Evolutionary conservation across 768 basidiomycete genomes (phyloP), one percentile per base, ranked within the genome.

Genomic region (Coprinellus aureogranulatus): DNA sequence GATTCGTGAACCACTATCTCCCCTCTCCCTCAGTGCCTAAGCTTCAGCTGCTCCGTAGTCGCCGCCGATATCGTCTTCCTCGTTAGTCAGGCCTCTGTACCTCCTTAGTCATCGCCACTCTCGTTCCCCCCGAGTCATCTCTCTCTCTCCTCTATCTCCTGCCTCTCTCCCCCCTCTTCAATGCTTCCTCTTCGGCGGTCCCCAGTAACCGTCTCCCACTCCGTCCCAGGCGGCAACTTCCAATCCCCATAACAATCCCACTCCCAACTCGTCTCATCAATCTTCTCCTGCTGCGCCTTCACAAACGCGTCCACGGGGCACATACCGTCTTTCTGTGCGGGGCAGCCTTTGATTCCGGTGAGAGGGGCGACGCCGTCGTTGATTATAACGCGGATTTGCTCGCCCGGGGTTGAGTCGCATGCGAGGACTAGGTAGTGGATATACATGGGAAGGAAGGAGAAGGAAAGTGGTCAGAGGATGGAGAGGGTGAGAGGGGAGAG

Each of bases 311-410:
- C 78, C 2, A 95, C 72, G 2, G 86, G 79, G 61, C 94, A 97
- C 73, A 92, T 77, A 8, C 94, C 94, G 54, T 91, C 83, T 55
- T 80, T 79, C 68, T 90, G 82, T 56, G 78, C 68, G 0, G 83
- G 84, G 64, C 93, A 96, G 5, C 89, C 90, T 14, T 76, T 77
- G 61, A 95, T 81, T 10, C 88, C 85, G 0, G 86, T 89, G 22
- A 95, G 79, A 4, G 94, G 93, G 0, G 85, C 85, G 1, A 90
- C 87, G 0, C 86, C 94, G 64, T 97, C 94, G 72, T 96, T 95
- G 68, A 95, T 81, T 60, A 95, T 85, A 63, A 94, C 77, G 3
- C 93, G 85, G 60, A 95, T 89, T 61, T 92, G 85, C 12, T 73
- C 79, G 28, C 72, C 72, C 22, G 78, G 74, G 25, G 70, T 47